phyloP scores from a whole-genome alignment of 352 stramenopile genomes.

The Globisporangium cylindrosporum region DNA sequence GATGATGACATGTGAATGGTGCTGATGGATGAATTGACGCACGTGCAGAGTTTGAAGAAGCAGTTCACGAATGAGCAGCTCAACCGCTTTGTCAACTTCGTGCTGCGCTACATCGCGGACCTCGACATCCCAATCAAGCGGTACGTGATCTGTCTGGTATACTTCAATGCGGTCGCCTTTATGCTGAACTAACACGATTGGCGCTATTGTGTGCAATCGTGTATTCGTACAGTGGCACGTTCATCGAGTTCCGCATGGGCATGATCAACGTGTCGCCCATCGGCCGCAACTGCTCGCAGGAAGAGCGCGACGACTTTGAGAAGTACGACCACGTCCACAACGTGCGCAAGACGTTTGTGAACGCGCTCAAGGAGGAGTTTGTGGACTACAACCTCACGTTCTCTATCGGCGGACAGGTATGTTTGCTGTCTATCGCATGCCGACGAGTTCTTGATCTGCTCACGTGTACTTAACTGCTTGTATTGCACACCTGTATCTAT shows the following conservation, averaged over 20 bases:
- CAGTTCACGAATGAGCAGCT: conserved; percentile 97
- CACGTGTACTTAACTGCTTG: too few relatives aligned
- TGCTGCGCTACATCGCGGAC: conserved; percentile 92
- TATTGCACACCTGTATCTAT: too few relatives aligned
- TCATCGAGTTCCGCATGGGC: conserved; percentile 98
- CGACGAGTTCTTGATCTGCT: neutral
- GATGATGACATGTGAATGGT: neutral
- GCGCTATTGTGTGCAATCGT: neutral
- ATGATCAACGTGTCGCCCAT: conserved; percentile 99
- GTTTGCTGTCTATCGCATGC: neutral
- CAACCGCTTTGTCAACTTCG: conserved; percentile 97
- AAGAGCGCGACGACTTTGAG: conserved; percentile 98
- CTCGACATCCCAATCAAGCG: conserved; percentile 97
- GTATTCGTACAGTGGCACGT: conserved; percentile 86
- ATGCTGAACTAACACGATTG: neutral
- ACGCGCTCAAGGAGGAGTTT: conserved; percentile 94
- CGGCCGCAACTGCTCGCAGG: conserved; percentile 96
- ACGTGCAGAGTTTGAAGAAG: conserved; percentile 87
- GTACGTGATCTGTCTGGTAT: conserved; percentile 20
- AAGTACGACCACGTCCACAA: conserved; percentile 94
- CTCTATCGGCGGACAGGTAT: conserved; percentile 95
- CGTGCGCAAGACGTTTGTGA: conserved; percentile 95
- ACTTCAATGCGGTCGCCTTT: neutral
- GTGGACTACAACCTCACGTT: conserved; percentile 95
- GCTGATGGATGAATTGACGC: neutral